Evolutionary conservation across 768 basidiomycete species (phyloP).

Genomic region (Myochromella boudieri): DNA sequence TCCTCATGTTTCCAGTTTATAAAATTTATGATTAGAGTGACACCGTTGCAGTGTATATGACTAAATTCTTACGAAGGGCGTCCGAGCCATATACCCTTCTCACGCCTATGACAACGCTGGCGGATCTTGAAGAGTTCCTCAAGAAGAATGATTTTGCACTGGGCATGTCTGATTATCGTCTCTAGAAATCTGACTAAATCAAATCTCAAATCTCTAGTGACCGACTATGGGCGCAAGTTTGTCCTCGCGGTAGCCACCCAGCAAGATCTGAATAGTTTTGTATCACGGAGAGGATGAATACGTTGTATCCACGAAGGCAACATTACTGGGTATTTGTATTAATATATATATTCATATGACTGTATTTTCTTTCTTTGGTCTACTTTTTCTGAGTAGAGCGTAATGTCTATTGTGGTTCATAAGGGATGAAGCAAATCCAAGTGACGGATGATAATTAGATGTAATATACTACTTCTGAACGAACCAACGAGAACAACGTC

Average conservation of each 20-base stretch:
- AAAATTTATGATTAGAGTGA: slow-evolving; percentile 50
- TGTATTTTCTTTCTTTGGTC: neutral
- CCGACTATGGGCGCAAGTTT: slow-evolving; percentile 79
- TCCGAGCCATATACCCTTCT: slow-evolving; percentile 75
- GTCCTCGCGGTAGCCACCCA: slow-evolving; percentile 78
- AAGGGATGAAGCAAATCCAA: no score
- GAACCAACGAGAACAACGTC: neutral
- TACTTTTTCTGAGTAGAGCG: neutral
- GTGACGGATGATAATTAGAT: neutral
- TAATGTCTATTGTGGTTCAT: no score
- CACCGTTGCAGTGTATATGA: slow-evolving; percentile 69
- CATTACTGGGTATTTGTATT: neutral
- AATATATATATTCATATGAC: neutral
- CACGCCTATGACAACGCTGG: slow-evolving; percentile 76
- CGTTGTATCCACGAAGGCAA: neutral
- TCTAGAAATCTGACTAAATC: neutral
- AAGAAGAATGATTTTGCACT: slow-evolving; percentile 72
- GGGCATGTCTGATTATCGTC: slow-evolving; percentile 39
- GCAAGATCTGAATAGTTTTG: slow-evolving; percentile 71
- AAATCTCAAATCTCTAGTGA: slow-evolving; percentile 60
- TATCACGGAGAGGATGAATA: slow-evolving; percentile 44
- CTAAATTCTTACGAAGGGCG: slow-evolving; percentile 65
- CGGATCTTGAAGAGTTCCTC: slow-evolving; percentile 82
- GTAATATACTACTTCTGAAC: slow-evolving; percentile 1
- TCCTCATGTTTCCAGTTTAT: neutral